Evolutionary conservation across 2,329 filamentous ascomycete species (phyloP), one percentile per base, ranked within the genome.

Genomic region (Penicillium sp.): DNA sequence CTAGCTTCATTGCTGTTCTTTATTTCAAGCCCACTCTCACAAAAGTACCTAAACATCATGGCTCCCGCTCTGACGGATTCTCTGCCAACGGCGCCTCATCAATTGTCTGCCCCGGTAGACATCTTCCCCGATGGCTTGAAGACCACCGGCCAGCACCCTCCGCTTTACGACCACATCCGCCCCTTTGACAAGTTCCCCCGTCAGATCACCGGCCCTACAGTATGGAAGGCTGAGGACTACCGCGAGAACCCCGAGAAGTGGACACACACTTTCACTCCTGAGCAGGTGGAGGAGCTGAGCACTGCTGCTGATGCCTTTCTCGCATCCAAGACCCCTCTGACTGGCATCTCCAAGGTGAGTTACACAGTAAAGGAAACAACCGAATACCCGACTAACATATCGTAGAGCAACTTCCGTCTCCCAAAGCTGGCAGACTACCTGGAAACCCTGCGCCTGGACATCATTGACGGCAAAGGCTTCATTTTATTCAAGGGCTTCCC

Each of bases 401-500:
- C 13, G 27, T 49, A 78, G 74, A 71, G 70, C 29, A 82, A 82
- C 64, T 88, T 88, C 67, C 73, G 70, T 3, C 77, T 88, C 1
- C 81, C 82, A 2, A 75, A 70, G 12, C 76, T 88, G 33, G 71
- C 75, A 7, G 56, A 64, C 2, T 77, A 81, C 47, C 72, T 88
- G 15, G 69, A 67, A 5, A 69, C 76, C 2, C 76, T 88, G 52
- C 78, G 82, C 43, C 74, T 79, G 15, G 85, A 88, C 54, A 74
- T 88, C n/a, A 71, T 95, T 48, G 81, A 95, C 65, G 89, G 88
- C 56, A 93, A 93, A 64, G 90, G 90, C 13, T 95, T 95, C 73
- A 87, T 93, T 55, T 79, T 95, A 12, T 93, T 95, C 77, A 95
- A 93, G 68, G 83, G 86, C 44, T 85, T 95, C 67, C 89, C 89